phyloP scores from a whole-genome alignment of 495 filamentous ascomycete genomes.

The Podospora fimiseda region DNA sequence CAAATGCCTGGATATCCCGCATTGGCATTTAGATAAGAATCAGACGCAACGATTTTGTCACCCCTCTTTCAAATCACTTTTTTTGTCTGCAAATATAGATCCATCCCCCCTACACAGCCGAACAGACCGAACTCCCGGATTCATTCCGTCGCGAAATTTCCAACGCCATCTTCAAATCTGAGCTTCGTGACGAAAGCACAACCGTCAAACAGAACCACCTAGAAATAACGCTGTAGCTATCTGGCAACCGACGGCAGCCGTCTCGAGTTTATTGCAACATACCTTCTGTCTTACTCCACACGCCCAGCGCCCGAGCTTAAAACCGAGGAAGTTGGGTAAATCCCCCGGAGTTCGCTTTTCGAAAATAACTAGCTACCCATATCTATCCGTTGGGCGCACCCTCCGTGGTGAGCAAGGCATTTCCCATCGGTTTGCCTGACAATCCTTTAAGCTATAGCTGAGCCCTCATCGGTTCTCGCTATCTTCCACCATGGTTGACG shows the following conservation, averaged over 20 bases:
- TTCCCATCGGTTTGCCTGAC: no score
- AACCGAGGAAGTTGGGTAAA: not conserved
- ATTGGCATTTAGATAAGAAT: not conserved
- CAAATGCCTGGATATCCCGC: not conserved
- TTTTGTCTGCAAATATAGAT: not conserved
- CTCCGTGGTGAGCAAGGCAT: not conserved
- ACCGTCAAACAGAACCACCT: not conserved
- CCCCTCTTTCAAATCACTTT: not conserved
- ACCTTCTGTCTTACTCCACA: not conserved
- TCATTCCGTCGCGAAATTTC: no score
- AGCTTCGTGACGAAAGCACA: not conserved
- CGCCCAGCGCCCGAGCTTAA: not conserved
- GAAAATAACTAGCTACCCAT: not conserved
- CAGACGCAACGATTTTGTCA: not conserved
- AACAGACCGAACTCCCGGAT: not conserved
- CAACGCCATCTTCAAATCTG: no score
- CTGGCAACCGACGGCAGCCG: not conserved
- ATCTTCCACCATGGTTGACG: slow-evolving; percentile 12
- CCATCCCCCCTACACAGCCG: not conserved
- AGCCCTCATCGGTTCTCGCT: not conserved
- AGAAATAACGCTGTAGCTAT: not conserved
- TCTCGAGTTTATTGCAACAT: not conserved
- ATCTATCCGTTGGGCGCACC: not conserved
- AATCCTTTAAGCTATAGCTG: not conserved
- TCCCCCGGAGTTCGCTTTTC: not conserved